phyloP scores from a whole-genome alignment of 768 basidiomycete genomes.

The Leccinum aurantiacum region DNA sequence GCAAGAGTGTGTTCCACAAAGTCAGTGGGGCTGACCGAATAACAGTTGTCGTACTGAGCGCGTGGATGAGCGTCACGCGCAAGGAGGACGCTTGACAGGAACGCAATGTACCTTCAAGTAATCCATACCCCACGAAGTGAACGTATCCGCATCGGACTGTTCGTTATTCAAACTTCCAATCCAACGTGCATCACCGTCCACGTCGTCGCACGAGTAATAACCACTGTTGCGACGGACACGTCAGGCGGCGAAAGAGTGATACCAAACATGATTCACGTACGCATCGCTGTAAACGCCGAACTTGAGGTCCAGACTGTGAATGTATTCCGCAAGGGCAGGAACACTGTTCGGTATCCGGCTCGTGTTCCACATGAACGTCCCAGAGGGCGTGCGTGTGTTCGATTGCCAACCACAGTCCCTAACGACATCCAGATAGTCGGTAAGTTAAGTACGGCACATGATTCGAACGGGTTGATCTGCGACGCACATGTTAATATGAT shows the following conservation, averaged over 20 bases:
- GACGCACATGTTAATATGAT: slow-evolving; percentile 11
- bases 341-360: slow-evolving; percentile 13
- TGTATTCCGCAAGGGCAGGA: slow-evolving; percentile 11
- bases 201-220: slow-evolving; percentile 9
- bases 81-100: too few species aligned
- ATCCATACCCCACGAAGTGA: slow-evolving; percentile 8
- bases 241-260: not conserved
- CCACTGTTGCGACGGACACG: slow-evolving; percentile 3
- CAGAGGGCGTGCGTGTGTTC: slow-evolving; percentile 3
- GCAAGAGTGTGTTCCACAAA: slow-evolving; percentile 3
- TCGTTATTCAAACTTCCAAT: slow-evolving; percentile 15
- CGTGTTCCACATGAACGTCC: slow-evolving; percentile 9
- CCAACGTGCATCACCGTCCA: not conserved
- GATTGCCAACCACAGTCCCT: slow-evolving; percentile 20
- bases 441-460: not conserved
- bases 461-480: not conserved
- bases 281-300: slow-evolving; percentile 17
- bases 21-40: slow-evolving; percentile 3
- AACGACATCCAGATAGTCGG: not conserved
- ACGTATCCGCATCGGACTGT: slow-evolving; percentile 8
- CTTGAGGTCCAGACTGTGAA: slow-evolving; percentile 9
- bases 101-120: slow-evolving; percentile 13
- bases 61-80: not conserved
- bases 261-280: not conserved
- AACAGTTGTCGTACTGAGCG: slow-evolving; percentile 18